phyloP scores from a whole-genome alignment of 257 asterid species.

The Petunia axillaris region DNA sequence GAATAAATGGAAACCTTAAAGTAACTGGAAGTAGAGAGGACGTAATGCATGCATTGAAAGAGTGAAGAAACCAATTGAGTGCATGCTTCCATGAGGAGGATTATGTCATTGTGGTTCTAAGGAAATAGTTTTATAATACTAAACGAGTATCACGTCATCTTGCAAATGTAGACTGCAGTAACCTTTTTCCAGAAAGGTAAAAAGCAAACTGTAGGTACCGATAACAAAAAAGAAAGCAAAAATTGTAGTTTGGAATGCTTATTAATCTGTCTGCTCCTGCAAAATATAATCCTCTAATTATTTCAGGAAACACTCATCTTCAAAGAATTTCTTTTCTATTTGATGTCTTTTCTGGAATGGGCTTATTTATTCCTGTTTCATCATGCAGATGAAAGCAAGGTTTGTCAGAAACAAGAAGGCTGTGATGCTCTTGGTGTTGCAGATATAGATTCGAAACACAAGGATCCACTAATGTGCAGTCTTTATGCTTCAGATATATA shows the following conservation, averaged over 20 bases:
- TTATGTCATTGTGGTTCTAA: background rate
- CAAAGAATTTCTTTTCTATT: background rate
- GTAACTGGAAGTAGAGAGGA: conserved; percentile 6
- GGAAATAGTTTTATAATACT: background rate
- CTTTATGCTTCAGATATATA: conserved; percentile 87
- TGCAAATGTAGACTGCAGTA: conserved; percentile 17
- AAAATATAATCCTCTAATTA: background rate
- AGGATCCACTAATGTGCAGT: conserved; percentile 91
- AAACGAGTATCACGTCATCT: background rate
- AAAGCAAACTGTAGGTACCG: background rate
- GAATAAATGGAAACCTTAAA: background rate
- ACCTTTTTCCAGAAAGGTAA: background rate
- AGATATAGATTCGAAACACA: conserved; percentile 74
- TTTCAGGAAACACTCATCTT: background rate
- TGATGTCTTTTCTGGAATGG: background rate
- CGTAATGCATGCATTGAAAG: background rate
- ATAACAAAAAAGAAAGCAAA: no score
- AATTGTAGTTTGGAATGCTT: background rate
- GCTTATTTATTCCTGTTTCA: conserved; percentile 36
- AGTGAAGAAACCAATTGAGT: background rate
- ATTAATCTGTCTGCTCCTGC: conserved; percentile 2
- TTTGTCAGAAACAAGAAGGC: conserved; percentile 41
- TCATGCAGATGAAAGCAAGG: conserved; percentile 50
- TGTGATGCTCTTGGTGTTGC: conserved; percentile 51
- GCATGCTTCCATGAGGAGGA: background rate